Evolutionary conservation across 257 asterid genomes (phyloP), one percentile per base, ranked within the genome.

Genomic region (Nicotiana obtusifolia): DNA sequence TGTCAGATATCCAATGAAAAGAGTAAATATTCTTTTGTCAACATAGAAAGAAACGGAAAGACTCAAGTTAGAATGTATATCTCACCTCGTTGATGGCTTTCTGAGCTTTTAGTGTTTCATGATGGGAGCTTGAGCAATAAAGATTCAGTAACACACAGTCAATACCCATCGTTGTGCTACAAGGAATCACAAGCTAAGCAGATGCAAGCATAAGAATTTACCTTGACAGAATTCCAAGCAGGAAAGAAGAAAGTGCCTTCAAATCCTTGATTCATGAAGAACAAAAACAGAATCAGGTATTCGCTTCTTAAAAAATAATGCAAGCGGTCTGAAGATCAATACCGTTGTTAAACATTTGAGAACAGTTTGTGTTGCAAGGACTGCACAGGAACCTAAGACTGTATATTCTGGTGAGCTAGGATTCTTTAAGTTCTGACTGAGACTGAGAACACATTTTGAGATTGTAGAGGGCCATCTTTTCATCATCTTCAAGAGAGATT

Each of bases 11-110:
- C 30, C 66, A 81, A 73, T 30, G 73, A 77, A 31, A 59, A 44
- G 15, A 69, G 66, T 19, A 14, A 75, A 44, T 1, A 17, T 4
- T 49, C 66, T 30, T 67, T 52, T 73, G 62, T 73, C 62, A 24
- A 73, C 62, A 73, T 24, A 49, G 62, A 49, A 47, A 73, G 61
- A 78, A 67, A 81, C 35, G 59, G 41, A 47, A 84, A 80, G 61
- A 80, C 44, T 31, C 19, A 35, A 80, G 24, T 76, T 64, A 35
- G 81, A 65, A 57, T 15, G 76, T 75, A 33, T 61, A 80, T 85
- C 94, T 87, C 80, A 94, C 99, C 99, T 96, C 99, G 62, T 90
- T 96, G 83, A 96, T 94, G 82, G 98, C 97, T 93, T 96, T 96
- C 93, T 96, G 99, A 86, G 97, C 90, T 87, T 96, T 96, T 47